Conservation (phyloP, 129 eudicot genomes). For the Tagetes patula region DNA sequence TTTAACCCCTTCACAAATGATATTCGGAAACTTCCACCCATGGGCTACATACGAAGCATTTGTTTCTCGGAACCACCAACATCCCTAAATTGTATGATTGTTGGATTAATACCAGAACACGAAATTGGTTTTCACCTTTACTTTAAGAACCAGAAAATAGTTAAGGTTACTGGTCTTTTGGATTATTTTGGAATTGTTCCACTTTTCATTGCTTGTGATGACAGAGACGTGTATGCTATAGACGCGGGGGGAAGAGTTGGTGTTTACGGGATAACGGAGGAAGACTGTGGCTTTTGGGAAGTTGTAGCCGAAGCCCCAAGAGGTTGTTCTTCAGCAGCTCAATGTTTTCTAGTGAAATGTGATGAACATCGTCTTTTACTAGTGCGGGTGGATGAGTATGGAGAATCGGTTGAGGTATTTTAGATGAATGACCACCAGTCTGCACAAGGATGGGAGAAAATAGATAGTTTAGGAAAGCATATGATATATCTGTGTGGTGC, state of each 20-base stretch:
- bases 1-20: constrained; percentile 7
- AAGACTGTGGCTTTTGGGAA: neutral
- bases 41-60: neutral
- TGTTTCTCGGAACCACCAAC: constrained; percentile 24
- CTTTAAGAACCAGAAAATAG: neutral
- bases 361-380: neutral
- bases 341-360: constrained; percentile 14
- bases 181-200: neutral
- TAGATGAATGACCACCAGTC: constrained; percentile 1
- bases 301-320: neutral
- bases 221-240: constrained; percentile 5
- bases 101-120: neutral
- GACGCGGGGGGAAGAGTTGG: constrained; percentile 2
- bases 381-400: neutral
- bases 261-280: too few relatives aligned
- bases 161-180: neutral
- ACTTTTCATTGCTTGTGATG: neutral
- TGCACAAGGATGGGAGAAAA: neutral
- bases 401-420: constrained; percentile 14
- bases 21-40: neutral
- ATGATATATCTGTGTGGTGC: constrained; percentile 10
- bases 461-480: constrained; percentile 15
- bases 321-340: neutral
- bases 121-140: neutral
- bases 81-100: constrained; percentile 15